phyloP scores from a whole-genome alignment of 768 basidiomycete genomes.

The Kwoniella mangroviensis region DNA sequence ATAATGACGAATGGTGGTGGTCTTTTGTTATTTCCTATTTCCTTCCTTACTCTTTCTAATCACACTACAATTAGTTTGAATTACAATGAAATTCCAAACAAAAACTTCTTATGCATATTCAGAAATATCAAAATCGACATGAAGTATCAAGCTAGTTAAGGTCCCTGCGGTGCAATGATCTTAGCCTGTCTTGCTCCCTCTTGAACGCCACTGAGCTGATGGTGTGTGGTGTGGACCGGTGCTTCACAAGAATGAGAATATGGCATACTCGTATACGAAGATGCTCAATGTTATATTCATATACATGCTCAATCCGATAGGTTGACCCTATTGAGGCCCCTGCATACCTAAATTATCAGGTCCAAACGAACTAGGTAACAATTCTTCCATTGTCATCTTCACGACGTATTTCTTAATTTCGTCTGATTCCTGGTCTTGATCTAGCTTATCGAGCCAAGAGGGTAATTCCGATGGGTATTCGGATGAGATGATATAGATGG shows the following conservation, averaged over 20 bases:
- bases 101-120: constrained; percentile 7
- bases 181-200: too few species aligned
- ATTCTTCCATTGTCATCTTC: constrained; percentile 68
- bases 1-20: neutral
- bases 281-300: too few species aligned
- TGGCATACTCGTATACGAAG: too few species aligned
- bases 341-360: constrained; percentile 65
- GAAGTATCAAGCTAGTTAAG: too few species aligned
- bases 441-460: constrained; percentile 40
- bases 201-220: too few species aligned
- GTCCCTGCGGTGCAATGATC: too few species aligned
- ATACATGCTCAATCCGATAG: too few species aligned
- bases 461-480: constrained; percentile 57
- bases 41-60: neutral
- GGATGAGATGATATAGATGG: constrained; percentile 57
- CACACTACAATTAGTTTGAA: neutral
- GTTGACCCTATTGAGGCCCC: neutral
- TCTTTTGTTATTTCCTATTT: neutral
- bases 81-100: neutral
- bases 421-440: constrained; percentile 58
- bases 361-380: constrained; percentile 86
- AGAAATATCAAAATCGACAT: neutral
- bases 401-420: constrained; percentile 31
- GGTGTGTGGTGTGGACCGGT: too few species aligned
- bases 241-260: too few species aligned